Evolutionary conservation across 495 filamentous ascomycete species (phyloP), one percentile per base, ranked within the genome.

Genomic region (Annulohypoxylon moriforme): DNA sequence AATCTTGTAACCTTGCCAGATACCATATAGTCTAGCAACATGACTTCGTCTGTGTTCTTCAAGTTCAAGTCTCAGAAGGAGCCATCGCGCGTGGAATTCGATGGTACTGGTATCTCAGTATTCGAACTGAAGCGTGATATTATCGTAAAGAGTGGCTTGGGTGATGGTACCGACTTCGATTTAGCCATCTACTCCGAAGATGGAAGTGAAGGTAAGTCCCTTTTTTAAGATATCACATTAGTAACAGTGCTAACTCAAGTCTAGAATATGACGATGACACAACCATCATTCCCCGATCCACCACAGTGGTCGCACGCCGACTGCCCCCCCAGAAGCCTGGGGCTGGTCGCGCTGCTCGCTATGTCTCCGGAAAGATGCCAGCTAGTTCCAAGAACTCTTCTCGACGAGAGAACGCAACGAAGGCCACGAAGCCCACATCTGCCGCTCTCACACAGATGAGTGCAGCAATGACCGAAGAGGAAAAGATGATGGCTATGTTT

Each of bases 41-140:
- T 99, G 96, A 87, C 94, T 82, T 98, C 96, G 62, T 98, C 94
- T 69, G 94, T 99, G 79, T 98, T 97, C 84, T 98, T 97, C 92
- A 97, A 97, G 84, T 99, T 98, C 92, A 98, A 98, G 86, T 98
- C 95, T 65, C 93, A 96, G 79, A 97, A 95, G 82, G 96, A 98
- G 79, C 93, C 95, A 61, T 91, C 93, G 22, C 87, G 94, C 78
- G 93, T 99, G 67, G 91, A 93, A 74, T 99, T 99, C 83, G 96
- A 99, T 83, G 96, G 96, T 77, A 98, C 96, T 75, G 93, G 93
- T 82, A 97, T 99, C 69, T 97, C 96, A 62, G 96, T 98, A 74
- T 99, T 98, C 83, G 96, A 98, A 80, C 82, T 98, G 77, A 99
- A 99, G 82, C 89, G 95, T 82, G 94, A 97, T 81, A 99, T 99